phyloP scores from a whole-genome alignment of 371 early-diverging fungal species.

The Cokeromyces recurvatus region DNA sequence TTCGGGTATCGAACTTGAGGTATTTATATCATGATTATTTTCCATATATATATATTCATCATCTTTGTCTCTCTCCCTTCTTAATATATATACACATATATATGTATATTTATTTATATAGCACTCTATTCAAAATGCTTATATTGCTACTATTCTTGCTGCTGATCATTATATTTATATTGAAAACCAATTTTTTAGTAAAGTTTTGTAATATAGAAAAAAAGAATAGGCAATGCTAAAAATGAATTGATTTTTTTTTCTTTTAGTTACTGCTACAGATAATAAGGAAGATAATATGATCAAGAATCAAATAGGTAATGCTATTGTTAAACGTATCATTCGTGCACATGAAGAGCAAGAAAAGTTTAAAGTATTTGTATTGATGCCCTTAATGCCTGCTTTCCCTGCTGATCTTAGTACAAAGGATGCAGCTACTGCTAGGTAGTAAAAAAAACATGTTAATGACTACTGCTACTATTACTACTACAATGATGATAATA shows the following conservation, averaged over 20 bases:
- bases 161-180: constrained; percentile 90
- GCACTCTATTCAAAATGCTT: constrained; percentile 85
- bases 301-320: constrained; percentile 75
- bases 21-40: too few species aligned
- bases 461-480: background rate
- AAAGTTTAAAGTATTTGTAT: constrained; percentile 82
- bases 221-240: too few species aligned
- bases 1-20: constrained; percentile 53
- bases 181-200: constrained; percentile 95
- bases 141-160: constrained; percentile 65
- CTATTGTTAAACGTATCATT: constrained; percentile 76
- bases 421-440: constrained; percentile 72
- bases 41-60: too few species aligned
- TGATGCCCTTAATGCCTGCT: constrained; percentile 92
- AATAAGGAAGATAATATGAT: constrained; percentile 47
- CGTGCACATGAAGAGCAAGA: constrained; percentile 66
- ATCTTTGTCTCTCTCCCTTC: too few species aligned
- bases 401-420: constrained; percentile 82
- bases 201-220: constrained; percentile 11
- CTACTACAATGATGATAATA: background rate
- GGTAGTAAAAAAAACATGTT: constrained; percentile 23
- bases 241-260: constrained; percentile 18
- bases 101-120: too few species aligned
- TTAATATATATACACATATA: too few species aligned
- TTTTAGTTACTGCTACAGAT: constrained; percentile 61